These are phyloP conservation scores for Fusarium buxicola DNA, from an alignment of 2,329 filamentous ascomycete species.

Conservation along the genomic window DNA sequence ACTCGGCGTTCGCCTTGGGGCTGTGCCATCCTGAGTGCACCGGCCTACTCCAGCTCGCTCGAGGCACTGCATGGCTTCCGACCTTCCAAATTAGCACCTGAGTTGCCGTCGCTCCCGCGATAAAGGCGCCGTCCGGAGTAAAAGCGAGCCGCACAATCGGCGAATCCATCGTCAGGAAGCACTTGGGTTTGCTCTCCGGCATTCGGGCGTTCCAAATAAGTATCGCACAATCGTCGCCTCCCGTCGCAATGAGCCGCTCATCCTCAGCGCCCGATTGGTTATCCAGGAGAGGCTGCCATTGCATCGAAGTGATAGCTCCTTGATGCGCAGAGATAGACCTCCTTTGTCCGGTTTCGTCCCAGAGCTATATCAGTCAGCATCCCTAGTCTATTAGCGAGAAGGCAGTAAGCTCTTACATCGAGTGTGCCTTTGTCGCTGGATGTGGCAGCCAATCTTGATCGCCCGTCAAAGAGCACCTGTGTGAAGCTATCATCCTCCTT, in stretches of 20 bases:
- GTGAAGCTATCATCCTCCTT: slow-evolving; percentile 65
- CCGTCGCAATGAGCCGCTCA: slow-evolving; percentile 70
- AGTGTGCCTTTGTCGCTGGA: slow-evolving; percentile 69
- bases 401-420: slow-evolving; percentile 62
- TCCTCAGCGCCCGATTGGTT: slow-evolving; percentile 54
- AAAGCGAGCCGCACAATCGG: slow-evolving; percentile 70
- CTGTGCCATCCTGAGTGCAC: slow-evolving; percentile 69
- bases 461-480: slow-evolving; percentile 67
- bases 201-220: slow-evolving; percentile 71
- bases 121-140: slow-evolving; percentile 71
- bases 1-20: slow-evolving; percentile 63
- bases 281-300: slow-evolving; percentile 67
- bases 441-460: slow-evolving; percentile 66
- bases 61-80: slow-evolving; percentile 67
- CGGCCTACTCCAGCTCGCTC: slow-evolving; percentile 69
- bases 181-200: slow-evolving; percentile 66
- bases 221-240: slow-evolving; percentile 72
- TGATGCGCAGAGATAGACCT: slow-evolving; percentile 69
- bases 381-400: neutral
- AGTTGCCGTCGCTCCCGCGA: slow-evolving; percentile 70
- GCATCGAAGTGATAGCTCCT: slow-evolving; percentile 67
- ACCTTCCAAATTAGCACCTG: slow-evolving; percentile 74
- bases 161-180: slow-evolving; percentile 70
- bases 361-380: slow-evolving; percentile 57
- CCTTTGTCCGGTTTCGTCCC: slow-evolving; percentile 65